Percentiles rank a stretch among this genome's conserved stretches.
These are phyloP conservation scores for Dalbergia oliveri DNA, from an alignment of 306 rosid genomes.

Conservation along the genomic window DNA sequence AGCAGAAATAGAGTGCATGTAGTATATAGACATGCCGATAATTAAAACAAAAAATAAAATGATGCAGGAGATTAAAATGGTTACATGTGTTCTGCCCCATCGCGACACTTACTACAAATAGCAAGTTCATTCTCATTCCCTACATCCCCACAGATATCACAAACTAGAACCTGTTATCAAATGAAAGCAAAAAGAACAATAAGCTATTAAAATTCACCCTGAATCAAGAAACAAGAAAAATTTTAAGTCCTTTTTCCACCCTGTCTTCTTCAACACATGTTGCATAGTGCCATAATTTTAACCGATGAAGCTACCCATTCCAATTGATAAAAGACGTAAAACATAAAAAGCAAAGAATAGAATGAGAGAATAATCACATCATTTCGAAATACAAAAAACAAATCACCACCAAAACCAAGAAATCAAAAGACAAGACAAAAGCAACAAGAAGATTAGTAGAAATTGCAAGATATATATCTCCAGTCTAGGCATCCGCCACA, in stretches of 20 bases:
- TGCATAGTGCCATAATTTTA: not conserved
- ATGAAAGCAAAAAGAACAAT: not conserved
- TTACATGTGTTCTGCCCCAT: conserved; percentile 55
- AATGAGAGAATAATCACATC: too few relatives aligned
- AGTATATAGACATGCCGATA: not conserved
- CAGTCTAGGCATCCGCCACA: too few relatives aligned
- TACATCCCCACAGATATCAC: conserved; percentile 54
- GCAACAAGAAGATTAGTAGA: too few relatives aligned
- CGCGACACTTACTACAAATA: conserved; percentile 43
- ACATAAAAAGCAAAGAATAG: too few relatives aligned
- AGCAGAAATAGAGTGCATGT: not conserved
- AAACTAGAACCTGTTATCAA: conserved; percentile 44
- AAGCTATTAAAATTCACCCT: conserved; percentile 1
- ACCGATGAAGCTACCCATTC: not conserved
- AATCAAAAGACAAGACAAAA: too few relatives aligned
- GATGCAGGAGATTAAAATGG: conserved; percentile 20
- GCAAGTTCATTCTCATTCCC: conserved; percentile 36
- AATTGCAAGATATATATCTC: too few relatives aligned
- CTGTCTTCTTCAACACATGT: not conserved
- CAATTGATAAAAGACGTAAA: too few relatives aligned
- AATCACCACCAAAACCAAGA: too few relatives aligned
- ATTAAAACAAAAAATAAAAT: not conserved
- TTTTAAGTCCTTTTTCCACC: not conserved
- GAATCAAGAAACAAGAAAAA: conserved; percentile 16
- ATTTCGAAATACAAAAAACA: too few relatives aligned